Evolutionary conservation across 768 basidiomycete genomes (phyloP).

Genomic region (Boletus reticulatus): DNA sequence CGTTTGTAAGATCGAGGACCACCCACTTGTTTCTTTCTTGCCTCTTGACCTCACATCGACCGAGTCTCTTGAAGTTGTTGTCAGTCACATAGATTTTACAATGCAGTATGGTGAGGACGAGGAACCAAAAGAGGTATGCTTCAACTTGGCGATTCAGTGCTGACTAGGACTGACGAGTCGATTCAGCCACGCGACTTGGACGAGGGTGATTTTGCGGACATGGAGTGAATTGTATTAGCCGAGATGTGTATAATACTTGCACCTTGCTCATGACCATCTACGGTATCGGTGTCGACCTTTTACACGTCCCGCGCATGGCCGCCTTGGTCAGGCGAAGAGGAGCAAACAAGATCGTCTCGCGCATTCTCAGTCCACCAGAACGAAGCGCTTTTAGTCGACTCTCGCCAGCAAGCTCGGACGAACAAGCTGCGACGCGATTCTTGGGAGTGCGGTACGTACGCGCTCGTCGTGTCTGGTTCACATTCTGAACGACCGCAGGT

Average conservation of each 20-base stretch:
- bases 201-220: conserved; percentile 83
- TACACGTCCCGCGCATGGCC: conserved; percentile 64
- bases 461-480: background rate
- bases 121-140: conserved; percentile 85
- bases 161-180: conserved; percentile 7
- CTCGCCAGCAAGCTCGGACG: conserved; percentile 4
- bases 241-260: background rate
- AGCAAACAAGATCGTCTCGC: conserved; percentile 46
- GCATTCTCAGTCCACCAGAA: conserved; percentile 57
- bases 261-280: conserved; percentile 51
- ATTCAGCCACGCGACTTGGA: conserved; percentile 87
- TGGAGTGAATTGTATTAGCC: conserved; percentile 42
- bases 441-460: conserved; percentile 65
- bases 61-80: conserved; percentile 84
- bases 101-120: conserved; percentile 99
- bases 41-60: conserved; percentile 89
- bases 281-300: conserved; percentile 75
- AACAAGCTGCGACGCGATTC: conserved; percentile 39
- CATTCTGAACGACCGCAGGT: conserved; percentile 42
- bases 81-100: conserved; percentile 96
- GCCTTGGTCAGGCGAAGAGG: conserved; percentile 50
- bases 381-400: conserved; percentile 34
- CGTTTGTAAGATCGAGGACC: conserved; percentile 84
- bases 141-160: background rate
- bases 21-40: conserved; percentile 95